Conservation (phyloP, 1,284 basidiomycete genomes). For the Rhodofomes roseus region DNA sequence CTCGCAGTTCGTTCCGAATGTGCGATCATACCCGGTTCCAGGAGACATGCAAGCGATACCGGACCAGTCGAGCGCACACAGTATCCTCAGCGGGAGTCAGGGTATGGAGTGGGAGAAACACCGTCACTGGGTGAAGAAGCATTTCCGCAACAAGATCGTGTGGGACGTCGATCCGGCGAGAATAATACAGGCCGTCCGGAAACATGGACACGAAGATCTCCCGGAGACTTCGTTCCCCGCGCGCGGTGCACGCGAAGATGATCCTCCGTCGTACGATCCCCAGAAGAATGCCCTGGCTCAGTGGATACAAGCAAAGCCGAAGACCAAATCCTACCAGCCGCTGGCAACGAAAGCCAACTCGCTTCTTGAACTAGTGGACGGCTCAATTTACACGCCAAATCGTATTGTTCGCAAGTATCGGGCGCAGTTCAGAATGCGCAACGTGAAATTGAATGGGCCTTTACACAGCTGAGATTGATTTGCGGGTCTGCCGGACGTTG, state of each 20-base stretch:
- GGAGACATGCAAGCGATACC: background rate
- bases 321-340: background rate
- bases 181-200: background rate
- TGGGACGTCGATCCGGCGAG: background rate
- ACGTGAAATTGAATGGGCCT: background rate
- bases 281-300: background rate
- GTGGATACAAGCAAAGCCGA: background rate
- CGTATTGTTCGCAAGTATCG: background rate
- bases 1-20: background rate
- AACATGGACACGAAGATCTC: background rate
- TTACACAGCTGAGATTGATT: background rate
- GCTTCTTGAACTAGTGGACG: background rate
- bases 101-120: background rate
- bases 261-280: background rate
- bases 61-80: background rate
- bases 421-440: background rate
- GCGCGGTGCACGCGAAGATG: background rate
- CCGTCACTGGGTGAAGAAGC: background rate
- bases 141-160: background rate
- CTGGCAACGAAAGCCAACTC: background rate
- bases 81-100: background rate
- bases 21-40: background rate
- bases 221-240: background rate
- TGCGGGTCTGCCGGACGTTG: slow-evolving; percentile 10
- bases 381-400: background rate